Evolutionary conservation across 257 asterid genomes (phyloP).

Genomic region (Scutellaria baicalensis): DNA sequence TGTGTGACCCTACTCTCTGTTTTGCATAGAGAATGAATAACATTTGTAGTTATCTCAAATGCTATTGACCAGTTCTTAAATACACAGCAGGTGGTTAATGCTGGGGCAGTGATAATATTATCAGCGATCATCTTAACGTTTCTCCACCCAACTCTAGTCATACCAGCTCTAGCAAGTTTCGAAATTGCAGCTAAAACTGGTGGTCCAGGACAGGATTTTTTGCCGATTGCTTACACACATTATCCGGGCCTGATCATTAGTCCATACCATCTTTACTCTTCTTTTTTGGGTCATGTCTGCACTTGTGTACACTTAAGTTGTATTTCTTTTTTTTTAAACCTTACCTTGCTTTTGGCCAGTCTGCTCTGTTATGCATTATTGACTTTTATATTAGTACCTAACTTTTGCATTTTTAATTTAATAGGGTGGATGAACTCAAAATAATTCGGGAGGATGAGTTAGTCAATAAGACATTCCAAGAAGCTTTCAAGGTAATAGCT

Average conservation of each 20-base stretch:
- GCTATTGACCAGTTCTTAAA: neutral
- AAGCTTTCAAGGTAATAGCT: constrained; percentile 65
- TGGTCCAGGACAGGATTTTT: constrained; percentile 84
- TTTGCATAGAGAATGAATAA: neutral
- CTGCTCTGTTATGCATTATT: neutral
- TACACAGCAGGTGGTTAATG: constrained; percentile 48
- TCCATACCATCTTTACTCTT: neutral
- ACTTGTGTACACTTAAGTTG: neutral
- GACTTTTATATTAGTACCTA: neutral
- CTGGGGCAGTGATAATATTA: constrained; percentile 45
- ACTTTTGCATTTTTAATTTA: constrained; percentile 10
- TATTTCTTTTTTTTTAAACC: neutral
- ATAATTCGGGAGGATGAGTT: constrained; percentile 71
- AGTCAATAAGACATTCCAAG: constrained; percentile 66
- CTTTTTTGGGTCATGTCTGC: neutral
- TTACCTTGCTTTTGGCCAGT: neutral
- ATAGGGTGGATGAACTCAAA: constrained; percentile 81
- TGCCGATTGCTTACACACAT: constrained; percentile 96
- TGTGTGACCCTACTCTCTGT: neutral
- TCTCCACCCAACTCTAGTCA: constrained; percentile 53
- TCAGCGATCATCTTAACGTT: constrained; percentile 49
- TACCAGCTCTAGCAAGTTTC: constrained; percentile 73
- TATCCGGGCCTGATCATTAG: constrained; percentile 90
- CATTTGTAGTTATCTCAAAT: neutral
- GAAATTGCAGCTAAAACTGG: constrained; percentile 50